Evolutionary conservation across 2,329 filamentous ascomycete genomes (phyloP), one percentile per base, ranked within the genome.

Genomic region (Penicillium sumatraense): DNA sequence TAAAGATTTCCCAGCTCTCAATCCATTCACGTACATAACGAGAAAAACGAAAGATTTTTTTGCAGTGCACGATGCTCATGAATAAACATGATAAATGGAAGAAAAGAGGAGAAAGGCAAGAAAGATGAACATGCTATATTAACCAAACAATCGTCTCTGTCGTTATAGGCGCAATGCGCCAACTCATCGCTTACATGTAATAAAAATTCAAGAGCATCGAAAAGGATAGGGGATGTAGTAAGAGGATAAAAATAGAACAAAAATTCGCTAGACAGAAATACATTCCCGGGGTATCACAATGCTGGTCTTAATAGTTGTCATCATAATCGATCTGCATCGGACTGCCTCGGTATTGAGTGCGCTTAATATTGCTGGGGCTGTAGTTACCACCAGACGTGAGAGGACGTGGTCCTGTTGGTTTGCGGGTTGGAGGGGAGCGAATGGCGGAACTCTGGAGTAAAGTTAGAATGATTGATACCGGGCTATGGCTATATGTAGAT

Each of bases 331-430:
- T 64, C 53, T 76, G 74, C 52, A 72, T 68, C 31, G 75, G 75
- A 60, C 74, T 77, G 53, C 68, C 71, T 58, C 72, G 69, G 60
- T 76, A 76, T 48, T 69, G 68, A 44, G 68, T 74, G 59, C 65
- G 68, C 63, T 74, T 75, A 55, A 69, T 56, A 31, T 68, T 69
- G 46, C 67, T 67, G 31, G 73, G 72, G 48, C 72, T 72, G 61
- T 74, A 71, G 31, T 68, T 59, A 51, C 69, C 68, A 49, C 64
- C 63, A 44, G 74, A 75, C 16, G 70, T 75, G 46, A 80, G 70
- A 8, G 78, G 78, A 53, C 78, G 76, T 50, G 78, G 78, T 8
- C 78, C 78, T 10, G 78, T 80, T 33, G 78, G 78, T 64, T 79
- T 80, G 48, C 78, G 74, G 45, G 72, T 68, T 23, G 74, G 71